Evolutionary conservation across 352 stramenopile species (phyloP).

Genomic region (Pythium graminicola): DNA sequence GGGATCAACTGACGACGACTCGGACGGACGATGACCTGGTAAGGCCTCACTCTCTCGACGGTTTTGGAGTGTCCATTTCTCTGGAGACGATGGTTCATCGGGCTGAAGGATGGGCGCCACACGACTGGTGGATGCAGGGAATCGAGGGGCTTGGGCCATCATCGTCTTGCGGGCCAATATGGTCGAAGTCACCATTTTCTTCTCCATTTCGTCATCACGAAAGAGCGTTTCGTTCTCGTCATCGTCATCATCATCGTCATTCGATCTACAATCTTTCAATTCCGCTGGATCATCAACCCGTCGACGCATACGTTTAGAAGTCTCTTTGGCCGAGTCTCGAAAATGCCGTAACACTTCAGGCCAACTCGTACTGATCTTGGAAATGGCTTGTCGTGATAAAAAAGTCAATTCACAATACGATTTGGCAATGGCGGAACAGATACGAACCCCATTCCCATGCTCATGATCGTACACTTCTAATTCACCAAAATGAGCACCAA

Average conservation of each 20-base stretch:
- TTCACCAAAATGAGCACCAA: constrained; percentile 81
- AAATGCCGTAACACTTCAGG: constrained; percentile 70
- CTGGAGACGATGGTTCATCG: background rate
- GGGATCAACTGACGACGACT: no score
- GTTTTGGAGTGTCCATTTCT: no score
- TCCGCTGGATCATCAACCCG: no score
- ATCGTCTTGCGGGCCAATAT: constrained; percentile 18
- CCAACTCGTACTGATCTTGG: constrained; percentile 67
- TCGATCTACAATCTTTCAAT: no score
- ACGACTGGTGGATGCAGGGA: background rate
- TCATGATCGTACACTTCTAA: constrained; percentile 79
- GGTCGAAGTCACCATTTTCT: constrained; percentile 13
- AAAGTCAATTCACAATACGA: constrained; percentile 78
- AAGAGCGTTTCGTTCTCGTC: constrained; percentile 12
- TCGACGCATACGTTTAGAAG: constrained; percentile 40
- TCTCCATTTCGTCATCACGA: constrained; percentile 15
- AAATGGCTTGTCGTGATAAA: constrained; percentile 63
- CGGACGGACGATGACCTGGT: no score
- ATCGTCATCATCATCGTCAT: constrained; percentile 28
- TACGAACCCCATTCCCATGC: constrained; percentile 75
- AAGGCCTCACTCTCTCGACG: no score
- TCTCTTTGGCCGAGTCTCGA: constrained; percentile 29
- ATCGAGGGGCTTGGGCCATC: background rate
- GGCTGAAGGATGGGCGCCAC: constrained; percentile 2
- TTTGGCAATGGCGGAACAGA: constrained; percentile 71